A percentile compares a stretch with the other conserved stretches of the same genome.
Evolutionary conservation across 768 basidiomycete species (phyloP).

Genomic region (Pleurotus tuoliensis): DNA sequence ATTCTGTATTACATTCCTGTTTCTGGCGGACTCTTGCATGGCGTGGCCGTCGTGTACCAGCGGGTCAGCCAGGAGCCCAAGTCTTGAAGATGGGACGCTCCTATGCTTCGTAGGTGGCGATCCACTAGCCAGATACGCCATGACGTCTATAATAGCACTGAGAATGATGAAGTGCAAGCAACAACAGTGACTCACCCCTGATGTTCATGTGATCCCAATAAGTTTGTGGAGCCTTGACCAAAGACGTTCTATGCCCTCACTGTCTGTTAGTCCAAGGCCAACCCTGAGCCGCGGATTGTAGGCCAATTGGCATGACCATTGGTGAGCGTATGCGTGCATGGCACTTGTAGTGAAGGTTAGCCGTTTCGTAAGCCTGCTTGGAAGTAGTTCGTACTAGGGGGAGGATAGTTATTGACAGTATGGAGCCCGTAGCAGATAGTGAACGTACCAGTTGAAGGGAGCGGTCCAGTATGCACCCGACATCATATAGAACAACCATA

Average conservation of each 20-base stretch:
- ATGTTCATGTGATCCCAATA: no score
- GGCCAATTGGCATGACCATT: constrained; percentile 29
- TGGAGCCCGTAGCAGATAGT: no score
- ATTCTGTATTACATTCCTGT: neutral
- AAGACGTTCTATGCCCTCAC: constrained; percentile 28
- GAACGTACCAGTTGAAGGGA: neutral
- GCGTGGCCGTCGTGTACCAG: neutral
- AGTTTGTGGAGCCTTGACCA: constrained; percentile 23
- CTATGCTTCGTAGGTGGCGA: constrained; percentile 23
- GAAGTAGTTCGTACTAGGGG: no score
- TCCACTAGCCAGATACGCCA: constrained; percentile 30
- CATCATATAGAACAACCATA: constrained; percentile 20
- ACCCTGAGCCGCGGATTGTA: constrained; percentile 26
- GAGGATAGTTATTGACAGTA: no score
- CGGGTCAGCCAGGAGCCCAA: constrained; percentile 26
- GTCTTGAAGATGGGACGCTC: constrained; percentile 18
- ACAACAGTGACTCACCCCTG: no score
- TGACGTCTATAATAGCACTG: constrained; percentile 14
- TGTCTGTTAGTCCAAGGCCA: constrained; percentile 29
- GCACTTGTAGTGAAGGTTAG: constrained; percentile 8
- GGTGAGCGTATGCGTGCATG: constrained; percentile 32
- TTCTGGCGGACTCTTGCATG: neutral
- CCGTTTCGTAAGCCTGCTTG: no score
- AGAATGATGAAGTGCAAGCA: neutral
- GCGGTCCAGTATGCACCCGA: constrained; percentile 25